Percentiles rank a stretch among this genome's conserved stretches.
Conservation (phyloP, 768 basidiomycete genomes). For the Termitomyces eurrhizus region DNA sequence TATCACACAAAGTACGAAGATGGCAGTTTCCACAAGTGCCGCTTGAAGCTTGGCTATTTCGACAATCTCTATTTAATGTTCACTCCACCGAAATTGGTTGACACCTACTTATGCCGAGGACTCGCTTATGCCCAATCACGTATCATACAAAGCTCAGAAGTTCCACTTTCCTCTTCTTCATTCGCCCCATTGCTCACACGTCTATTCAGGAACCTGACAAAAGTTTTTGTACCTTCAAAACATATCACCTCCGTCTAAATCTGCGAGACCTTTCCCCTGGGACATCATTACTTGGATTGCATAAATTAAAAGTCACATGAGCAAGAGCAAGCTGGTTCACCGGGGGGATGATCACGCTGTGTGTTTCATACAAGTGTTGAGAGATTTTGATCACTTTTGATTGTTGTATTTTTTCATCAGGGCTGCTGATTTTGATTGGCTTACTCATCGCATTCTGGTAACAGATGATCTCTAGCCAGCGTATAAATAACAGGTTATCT, state of each 20-base stretch:
- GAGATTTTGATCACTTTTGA: neutral
- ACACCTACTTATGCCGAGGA: too few relatives aligned
- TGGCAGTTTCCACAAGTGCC: too few relatives aligned
- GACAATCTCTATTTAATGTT: too few relatives aligned
- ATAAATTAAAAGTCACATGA: constrained; percentile 15
- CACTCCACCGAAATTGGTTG: too few relatives aligned
- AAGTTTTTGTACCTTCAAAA: constrained; percentile 11
- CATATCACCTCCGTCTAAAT: too few relatives aligned
- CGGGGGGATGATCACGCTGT: constrained; percentile 18
- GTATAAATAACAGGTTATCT: neutral
- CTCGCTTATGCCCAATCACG: too few relatives aligned
- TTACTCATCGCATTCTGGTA: constrained; percentile 15
- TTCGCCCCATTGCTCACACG: constrained; percentile 25
- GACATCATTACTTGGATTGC: neutral
- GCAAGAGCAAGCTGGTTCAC: constrained; percentile 18
- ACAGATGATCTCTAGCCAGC: neutral
- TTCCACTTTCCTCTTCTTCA: too few relatives aligned
- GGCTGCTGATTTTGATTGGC: constrained; percentile 26
- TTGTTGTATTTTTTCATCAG: constrained; percentile 2
- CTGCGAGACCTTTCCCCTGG: constrained; percentile 4
- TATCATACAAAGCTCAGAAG: too few relatives aligned
- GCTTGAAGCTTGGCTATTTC: too few relatives aligned
- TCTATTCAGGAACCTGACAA: constrained; percentile 24
- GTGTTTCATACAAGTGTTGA: neutral
- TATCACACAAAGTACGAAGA: too few relatives aligned